Evolutionary conservation across 495 filamentous ascomycete genomes (phyloP), one percentile per base, ranked within the genome.

Genomic region (Podospora pseudoanserina): DNA sequence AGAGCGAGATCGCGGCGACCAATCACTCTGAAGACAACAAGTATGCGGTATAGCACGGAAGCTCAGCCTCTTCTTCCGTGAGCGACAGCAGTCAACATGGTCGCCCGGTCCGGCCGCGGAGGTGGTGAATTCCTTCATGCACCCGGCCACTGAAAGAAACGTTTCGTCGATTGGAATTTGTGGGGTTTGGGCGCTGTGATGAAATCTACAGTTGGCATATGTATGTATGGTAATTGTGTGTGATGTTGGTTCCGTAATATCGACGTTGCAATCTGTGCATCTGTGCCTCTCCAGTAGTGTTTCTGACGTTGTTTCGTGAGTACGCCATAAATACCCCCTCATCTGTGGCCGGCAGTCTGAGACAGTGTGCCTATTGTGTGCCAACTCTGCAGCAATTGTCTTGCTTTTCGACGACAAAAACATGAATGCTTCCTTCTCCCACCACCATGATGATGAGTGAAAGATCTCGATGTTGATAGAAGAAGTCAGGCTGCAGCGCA

Each of bases 301-400:
- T 58, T 58, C 55, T 23, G 55, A 58, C 55, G 13, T 26, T 58
- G 55, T 58, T 58, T 58, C 55, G 55, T 26, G n/a, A 19, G 55
- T 19, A 18, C 18, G 55, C 39, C 39, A 49, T 49, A 49, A 49
- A 49, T 49, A 18, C 39, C 13, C 39, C 39, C 15, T 49, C 9
- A 49, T 49, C 39, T 49, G 9, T 49, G 39, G 39, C 39, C 39
- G 39, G 15, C 39, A 11, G 39, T 49, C 39, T 49, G 39, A 49
- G 15, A 49, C 39, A 49, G 39, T 49, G 39, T 49, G 39, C 39
- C 39, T 23, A 49, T 49, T 49, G 39, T 49, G 39, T 49, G 9
- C 13, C 39, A 49, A 49, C 39, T 13, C 5, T 49, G 39, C 39
- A 11, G 6, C 39, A 11, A 49, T 49, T 49, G 39, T 49, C 39